Evolutionary conservation across 2,329 filamentous ascomycete genomes (phyloP), one percentile per base, ranked within the genome.

Genomic region (Mycogone perniciosa): DNA sequence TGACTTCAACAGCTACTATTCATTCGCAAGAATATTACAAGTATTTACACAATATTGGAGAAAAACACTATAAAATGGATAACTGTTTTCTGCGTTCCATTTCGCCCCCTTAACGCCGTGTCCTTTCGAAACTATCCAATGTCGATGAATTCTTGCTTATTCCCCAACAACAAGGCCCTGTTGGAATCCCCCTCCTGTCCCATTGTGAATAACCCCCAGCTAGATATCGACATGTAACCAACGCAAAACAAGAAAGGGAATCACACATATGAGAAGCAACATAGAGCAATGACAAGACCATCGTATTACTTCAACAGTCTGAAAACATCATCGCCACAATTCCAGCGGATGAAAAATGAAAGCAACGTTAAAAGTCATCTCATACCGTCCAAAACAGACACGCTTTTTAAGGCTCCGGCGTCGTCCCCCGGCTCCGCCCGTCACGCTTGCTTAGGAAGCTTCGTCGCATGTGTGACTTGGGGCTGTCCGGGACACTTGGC

Each of bases 361-460:
- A 46, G 35, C 46, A 31, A 43, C 31, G 6, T 11, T 8, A 33
- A 31, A n/a, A n/a, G 20, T 20, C 20, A 20, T 20, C 20, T 3
- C 20, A 20, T 20, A 20, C 20, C 20, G 20, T 20, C 20, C 20
- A 20, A 40, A 51, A 46, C 13, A 38, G 29, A 29, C 13, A 44
- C 38, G 5, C 10, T 26, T 29, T 42, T 31, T 6, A 68, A 40
- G 67, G 57, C 57, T 70, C 67, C 38, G 69, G 68, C 45, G 70
- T 68, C 34, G 62, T 57, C 52, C 82, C 77, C 43, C 78, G 69
- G 58, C 74, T 52, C 37, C 70, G 66, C 31, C 64, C 57, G 26
- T 77, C 75, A 48, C 75, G 70, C 68, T 81, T 82, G 60, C 73
- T 71, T 56, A 83, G 61, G 61, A 83, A 78, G 62, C 77, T 79